phyloP scores from a whole-genome alignment of 495 filamentous ascomycete species.

The Podospora pseudocomata region DNA sequence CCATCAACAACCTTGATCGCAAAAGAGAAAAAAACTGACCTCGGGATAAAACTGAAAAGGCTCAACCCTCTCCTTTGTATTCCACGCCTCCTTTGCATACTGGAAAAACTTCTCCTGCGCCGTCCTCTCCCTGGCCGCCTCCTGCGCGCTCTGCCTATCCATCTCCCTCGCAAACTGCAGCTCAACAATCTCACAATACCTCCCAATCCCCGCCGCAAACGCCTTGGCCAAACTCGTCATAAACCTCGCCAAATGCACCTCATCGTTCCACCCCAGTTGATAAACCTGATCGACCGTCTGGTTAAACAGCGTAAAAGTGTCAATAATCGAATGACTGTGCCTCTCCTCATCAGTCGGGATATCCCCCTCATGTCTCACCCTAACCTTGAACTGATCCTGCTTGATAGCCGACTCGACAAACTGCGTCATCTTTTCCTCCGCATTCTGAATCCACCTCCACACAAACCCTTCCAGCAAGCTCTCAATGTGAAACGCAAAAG shows the following conservation, averaged over 20 bases:
- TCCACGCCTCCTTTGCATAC: slow-evolving; percentile 93
- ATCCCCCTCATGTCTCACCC: slow-evolving; percentile 54
- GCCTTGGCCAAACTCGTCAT: slow-evolving; percentile 93
- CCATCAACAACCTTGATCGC: not conserved
- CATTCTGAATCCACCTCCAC: slow-evolving; percentile 86
- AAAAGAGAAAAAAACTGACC: slow-evolving; percentile 48
- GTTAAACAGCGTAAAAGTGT: slow-evolving; percentile 91
- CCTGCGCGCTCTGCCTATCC: slow-evolving; percentile 83
- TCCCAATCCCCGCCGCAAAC: slow-evolving; percentile 74
- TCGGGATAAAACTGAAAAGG: slow-evolving; percentile 97
- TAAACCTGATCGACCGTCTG: slow-evolving; percentile 83
- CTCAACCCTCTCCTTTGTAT: slow-evolving; percentile 87
- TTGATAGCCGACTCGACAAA: slow-evolving; percentile 89
- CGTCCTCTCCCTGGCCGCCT: slow-evolving; percentile 71
- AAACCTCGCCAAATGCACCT: slow-evolving; percentile 90
- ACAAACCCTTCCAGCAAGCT: slow-evolving; percentile 83
- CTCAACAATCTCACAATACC: slow-evolving; percentile 91
- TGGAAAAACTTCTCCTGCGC: slow-evolving; percentile 89
- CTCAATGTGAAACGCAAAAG: slow-evolving; percentile 85
- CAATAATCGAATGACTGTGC: slow-evolving; percentile 88
- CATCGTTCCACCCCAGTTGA: slow-evolving; percentile 85
- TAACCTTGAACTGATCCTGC: slow-evolving; percentile 76
- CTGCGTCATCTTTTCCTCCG: slow-evolving; percentile 71
- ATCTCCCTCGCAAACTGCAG: slow-evolving; percentile 85
- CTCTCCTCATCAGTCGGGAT: slow-evolving; percentile 75